Evolutionary conservation across 1,284 basidiomycete species (phyloP).

Genomic region (Leccinum huronense): DNA sequence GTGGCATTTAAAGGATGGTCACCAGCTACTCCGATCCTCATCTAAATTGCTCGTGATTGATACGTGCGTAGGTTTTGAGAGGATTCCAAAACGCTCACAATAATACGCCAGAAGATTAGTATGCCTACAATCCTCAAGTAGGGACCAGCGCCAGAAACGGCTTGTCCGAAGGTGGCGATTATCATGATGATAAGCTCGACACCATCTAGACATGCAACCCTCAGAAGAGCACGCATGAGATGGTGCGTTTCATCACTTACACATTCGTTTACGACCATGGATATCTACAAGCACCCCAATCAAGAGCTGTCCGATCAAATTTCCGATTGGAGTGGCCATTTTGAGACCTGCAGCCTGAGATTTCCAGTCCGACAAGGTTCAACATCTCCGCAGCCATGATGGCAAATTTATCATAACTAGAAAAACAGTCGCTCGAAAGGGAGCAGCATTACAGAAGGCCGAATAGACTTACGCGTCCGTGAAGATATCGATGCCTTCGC

Average conservation of each 20-base stretch:
- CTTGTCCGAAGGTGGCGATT: constrained; percentile 45
- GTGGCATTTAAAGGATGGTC: constrained; percentile 48
- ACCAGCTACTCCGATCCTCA: constrained; percentile 57
- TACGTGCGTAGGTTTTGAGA: background rate
- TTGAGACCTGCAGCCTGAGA: constrained; percentile 63
- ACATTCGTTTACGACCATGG: constrained; percentile 46
- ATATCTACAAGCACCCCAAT: constrained; percentile 56
- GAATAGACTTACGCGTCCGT: constrained; percentile 64
- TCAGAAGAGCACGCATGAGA: background rate
- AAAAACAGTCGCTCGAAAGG: background rate
- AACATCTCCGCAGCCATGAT: constrained; percentile 76
- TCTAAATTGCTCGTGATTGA: constrained; percentile 27
- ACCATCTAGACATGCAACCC: constrained; percentile 43
- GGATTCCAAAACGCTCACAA: constrained; percentile 29
- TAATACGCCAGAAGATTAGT: constrained; percentile 53
- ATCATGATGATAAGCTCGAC: constrained; percentile 55
- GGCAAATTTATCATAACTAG: constrained; percentile 66
- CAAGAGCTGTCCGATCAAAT: constrained; percentile 53
- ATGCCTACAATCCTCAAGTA: constrained; percentile 54
- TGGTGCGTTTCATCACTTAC: background rate
- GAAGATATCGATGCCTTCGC: constrained; percentile 69
- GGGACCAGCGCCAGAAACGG: constrained; percentile 47
- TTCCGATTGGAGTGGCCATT: constrained; percentile 63
- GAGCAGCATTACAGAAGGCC: background rate
- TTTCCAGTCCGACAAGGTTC: constrained; percentile 58